A percentile compares a stretch with the other conserved stretches of the same genome.
These are phyloP conservation scores for Circinella minor DNA, from an alignment of 371 early-diverging fungal species.

Conservation along the genomic window DNA sequence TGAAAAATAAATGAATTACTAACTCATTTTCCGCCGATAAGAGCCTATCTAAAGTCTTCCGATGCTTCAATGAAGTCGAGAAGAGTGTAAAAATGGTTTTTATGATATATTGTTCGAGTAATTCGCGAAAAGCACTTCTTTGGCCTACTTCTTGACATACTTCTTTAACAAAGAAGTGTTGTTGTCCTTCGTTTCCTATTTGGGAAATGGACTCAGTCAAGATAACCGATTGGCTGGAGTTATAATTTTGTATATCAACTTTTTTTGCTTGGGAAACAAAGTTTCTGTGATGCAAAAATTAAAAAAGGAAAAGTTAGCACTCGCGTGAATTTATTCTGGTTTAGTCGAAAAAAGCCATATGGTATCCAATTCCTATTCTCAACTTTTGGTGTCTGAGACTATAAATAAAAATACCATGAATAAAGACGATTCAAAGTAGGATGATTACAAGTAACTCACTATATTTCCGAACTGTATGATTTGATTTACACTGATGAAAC, in stretches of 20 bases:
- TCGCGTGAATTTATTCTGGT: not conserved
- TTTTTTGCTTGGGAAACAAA: not conserved
- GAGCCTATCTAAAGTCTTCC: conserved; percentile 5
- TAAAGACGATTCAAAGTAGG: no score
- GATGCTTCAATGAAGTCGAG: not conserved
- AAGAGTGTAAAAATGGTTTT: not conserved
- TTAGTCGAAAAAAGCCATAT: not conserved
- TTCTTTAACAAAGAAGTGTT: conserved; percentile 12
- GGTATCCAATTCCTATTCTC: not conserved
- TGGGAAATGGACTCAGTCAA: not conserved
- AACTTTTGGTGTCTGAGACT: no score
- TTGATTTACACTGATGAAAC: not conserved
- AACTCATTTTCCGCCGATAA: conserved; percentile 23
- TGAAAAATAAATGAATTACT: conserved; percentile 19
- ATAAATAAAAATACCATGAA: no score
- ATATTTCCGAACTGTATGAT: no score
- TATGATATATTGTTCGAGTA: not conserved
- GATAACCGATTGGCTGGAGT: not conserved
- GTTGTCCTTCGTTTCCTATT: not conserved
- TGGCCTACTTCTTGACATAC: conserved; percentile 12
- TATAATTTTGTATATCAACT: not conserved
- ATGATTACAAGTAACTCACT: no score
- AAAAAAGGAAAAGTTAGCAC: not conserved
- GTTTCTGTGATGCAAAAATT: conserved; percentile 2
- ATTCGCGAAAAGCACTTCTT: conserved; percentile 10